phyloP scores from a whole-genome alignment of 2,329 filamentous ascomycete species.

The Stagonosporopsis chrysanthemi region DNA sequence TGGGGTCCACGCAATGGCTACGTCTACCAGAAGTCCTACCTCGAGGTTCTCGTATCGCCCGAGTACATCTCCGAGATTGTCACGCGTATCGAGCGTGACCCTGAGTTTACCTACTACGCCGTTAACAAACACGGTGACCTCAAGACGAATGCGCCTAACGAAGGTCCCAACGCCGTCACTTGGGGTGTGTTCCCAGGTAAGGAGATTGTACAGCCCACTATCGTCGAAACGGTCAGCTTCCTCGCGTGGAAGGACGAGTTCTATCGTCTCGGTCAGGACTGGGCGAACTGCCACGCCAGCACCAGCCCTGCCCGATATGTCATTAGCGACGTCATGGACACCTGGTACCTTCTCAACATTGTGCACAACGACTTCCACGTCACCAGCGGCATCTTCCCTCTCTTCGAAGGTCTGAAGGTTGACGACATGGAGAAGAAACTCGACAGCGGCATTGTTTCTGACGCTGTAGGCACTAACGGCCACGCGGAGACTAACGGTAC shows the following conservation, averaged over 20 bases:
- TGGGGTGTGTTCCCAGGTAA: slow-evolving; percentile 99
- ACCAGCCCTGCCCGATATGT: slow-evolving; percentile 78
- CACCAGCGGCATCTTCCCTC: slow-evolving; percentile 78
- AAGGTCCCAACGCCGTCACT: slow-evolving; percentile 96
- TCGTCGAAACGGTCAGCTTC: slow-evolving; percentile 97
- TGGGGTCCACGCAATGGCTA: slow-evolving; percentile 97
- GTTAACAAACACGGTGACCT: slow-evolving; percentile 84
- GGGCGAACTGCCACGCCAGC: slow-evolving; percentile 88
- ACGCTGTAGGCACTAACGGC: slow-evolving; percentile 18
- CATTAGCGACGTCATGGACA: slow-evolving; percentile 83
- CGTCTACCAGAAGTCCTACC: slow-evolving; percentile 97
- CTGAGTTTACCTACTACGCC: slow-evolving; percentile 91
- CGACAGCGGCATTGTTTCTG: slow-evolving; percentile 23
- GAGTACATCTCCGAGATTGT: slow-evolving; percentile 80
- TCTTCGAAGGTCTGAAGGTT: slow-evolving; percentile 82
- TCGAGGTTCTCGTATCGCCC: slow-evolving; percentile 88
- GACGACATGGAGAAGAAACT: slow-evolving; percentile 64
- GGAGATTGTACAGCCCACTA: slow-evolving; percentile 99
- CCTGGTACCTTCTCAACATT: slow-evolving; percentile 95
- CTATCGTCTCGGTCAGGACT: slow-evolving; percentile 88
- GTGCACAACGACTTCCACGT: slow-evolving; percentile 98
- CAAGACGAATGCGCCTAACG: slow-evolving; percentile 81
- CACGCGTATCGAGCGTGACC: slow-evolving; percentile 75
- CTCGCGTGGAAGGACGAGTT: slow-evolving; percentile 99
- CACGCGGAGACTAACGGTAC: slow-evolving; percentile 20